These are phyloP conservation scores for Ensete glaucum DNA, from an alignment of 176 grass and related monocot genomes.

Conservation along the genomic window DNA sequence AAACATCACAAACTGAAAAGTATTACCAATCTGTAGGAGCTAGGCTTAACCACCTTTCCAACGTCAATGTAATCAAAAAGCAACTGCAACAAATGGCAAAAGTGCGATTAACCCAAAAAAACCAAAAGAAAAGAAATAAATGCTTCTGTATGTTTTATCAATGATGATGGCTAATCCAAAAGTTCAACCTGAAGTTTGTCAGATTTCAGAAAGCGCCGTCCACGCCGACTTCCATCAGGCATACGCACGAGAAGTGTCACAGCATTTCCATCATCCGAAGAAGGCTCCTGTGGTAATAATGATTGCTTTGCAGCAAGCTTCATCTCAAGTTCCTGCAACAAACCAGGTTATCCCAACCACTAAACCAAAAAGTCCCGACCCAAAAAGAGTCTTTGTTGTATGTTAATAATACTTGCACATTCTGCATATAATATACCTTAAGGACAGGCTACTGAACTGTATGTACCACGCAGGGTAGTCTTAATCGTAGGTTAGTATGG, in stretches of 20 bases:
- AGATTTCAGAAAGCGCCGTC: constrained; percentile 76
- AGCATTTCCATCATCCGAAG: constrained; percentile 53
- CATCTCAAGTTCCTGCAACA: constrained; percentile 59
- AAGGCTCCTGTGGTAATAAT: constrained; percentile 67
- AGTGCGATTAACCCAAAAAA: constrained; percentile 16
- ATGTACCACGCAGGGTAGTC: not conserved
- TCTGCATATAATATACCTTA: not conserved
- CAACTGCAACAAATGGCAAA: constrained; percentile 41
- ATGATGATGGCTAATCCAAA: constrained; percentile 20
- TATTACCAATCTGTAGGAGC: constrained; percentile 88
- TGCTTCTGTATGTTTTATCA: constrained; percentile 1
- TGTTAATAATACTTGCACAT: not conserved
- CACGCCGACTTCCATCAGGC: constrained; percentile 71
- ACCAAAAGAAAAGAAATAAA: constrained; percentile 5
- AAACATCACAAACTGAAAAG: constrained; percentile 12
- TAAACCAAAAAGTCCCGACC: not conserved
- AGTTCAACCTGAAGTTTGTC: constrained; percentile 79
- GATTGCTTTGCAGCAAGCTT: constrained; percentile 72
- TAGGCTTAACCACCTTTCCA: constrained; percentile 75
- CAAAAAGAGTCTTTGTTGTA: not conserved
- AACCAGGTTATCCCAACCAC: not conserved
- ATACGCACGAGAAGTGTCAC: constrained; percentile 78
- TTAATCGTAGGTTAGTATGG: not conserved
- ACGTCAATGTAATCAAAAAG: constrained; percentile 96
- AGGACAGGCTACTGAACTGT: not conserved